These are phyloP conservation scores for Amphichorda felina DNA, from an alignment of 2,329 filamentous ascomycete genomes.

Conservation along the genomic window DNA sequence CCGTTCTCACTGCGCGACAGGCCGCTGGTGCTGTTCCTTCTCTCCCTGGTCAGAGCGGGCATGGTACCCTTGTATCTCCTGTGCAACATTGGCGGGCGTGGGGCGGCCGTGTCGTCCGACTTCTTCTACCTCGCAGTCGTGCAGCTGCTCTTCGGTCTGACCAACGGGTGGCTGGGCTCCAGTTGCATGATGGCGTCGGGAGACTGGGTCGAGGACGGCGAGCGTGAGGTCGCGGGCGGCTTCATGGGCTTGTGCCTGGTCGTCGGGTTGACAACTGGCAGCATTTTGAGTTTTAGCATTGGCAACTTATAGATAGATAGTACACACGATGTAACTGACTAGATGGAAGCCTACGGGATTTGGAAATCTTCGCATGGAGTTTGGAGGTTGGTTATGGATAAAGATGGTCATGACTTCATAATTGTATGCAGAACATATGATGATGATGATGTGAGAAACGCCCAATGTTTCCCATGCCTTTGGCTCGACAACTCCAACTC, in stretches of 20 bases:
- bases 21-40: constrained; percentile 54
- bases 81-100: constrained; percentile 74
- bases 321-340: not conserved
- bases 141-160: constrained; percentile 72
- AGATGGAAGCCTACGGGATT: no score
- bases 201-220: constrained; percentile 69
- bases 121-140: constrained; percentile 78
- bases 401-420: no score
- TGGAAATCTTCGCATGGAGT: no score
- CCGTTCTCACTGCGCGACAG: constrained; percentile 45
- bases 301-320: constrained; percentile 23
- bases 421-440: no score
- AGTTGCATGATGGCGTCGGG: constrained; percentile 85
- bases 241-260: constrained; percentile 95
- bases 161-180: constrained; percentile 78
- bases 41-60: constrained; percentile 51
- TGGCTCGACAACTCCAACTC: no score
- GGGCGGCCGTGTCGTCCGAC: constrained; percentile 67
- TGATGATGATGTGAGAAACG: no score
- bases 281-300: constrained; percentile 73
- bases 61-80: constrained; percentile 81
- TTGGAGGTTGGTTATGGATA: no score
- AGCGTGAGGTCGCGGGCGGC: constrained; percentile 78
- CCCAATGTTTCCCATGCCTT: no score
- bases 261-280: constrained; percentile 71